A percentile compares a stretch with the other conserved stretches of the same genome.
phyloP scores from a whole-genome alignment of 352 stramenopile genomes.

The Pythium coloratum region DNA sequence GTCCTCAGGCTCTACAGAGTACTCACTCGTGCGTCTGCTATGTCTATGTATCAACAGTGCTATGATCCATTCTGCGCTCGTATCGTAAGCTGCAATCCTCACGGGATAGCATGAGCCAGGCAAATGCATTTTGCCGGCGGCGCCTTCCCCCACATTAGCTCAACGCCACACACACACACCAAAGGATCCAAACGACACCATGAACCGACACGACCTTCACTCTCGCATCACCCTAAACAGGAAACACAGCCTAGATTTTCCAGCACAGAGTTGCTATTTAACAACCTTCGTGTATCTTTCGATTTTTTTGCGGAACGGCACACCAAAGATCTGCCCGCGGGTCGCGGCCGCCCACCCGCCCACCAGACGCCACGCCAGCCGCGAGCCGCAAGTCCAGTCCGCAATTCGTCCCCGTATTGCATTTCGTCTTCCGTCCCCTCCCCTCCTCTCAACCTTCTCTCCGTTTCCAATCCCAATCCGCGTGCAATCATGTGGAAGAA shows the following conservation, averaged over 20 bases:
- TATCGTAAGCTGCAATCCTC: no score
- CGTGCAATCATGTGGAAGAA: conserved; percentile 26
- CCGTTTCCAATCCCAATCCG: background rate
- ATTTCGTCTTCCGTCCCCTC: background rate
- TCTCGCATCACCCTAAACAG: conserved; percentile 7
- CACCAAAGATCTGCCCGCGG: conserved; percentile 22
- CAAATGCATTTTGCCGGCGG: background rate
- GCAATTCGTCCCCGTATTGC: conserved; percentile 21
- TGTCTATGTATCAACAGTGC: no score
- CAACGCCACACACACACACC: background rate
- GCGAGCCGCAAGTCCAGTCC: conserved; percentile 11
- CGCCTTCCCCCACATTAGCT: background rate
- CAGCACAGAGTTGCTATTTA: background rate
- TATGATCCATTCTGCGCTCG: no score
- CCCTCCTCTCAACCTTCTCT: background rate
- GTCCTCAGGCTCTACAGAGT: no score
- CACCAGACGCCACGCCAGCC: background rate
- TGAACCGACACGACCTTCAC: conserved; percentile 30
- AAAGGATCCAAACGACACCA: conserved; percentile 14
- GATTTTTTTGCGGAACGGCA: conserved; percentile 25
- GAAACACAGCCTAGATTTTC: background rate
- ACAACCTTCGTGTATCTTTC: conserved; percentile 18
- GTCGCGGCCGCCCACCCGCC: background rate
- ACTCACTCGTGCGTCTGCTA: no score
- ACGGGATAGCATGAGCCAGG: no score